A percentile compares a stretch with the other conserved stretches of the same genome.
phyloP scores from a whole-genome alignment of 2,329 filamentous ascomycete species.

The Capronia coronata region DNA sequence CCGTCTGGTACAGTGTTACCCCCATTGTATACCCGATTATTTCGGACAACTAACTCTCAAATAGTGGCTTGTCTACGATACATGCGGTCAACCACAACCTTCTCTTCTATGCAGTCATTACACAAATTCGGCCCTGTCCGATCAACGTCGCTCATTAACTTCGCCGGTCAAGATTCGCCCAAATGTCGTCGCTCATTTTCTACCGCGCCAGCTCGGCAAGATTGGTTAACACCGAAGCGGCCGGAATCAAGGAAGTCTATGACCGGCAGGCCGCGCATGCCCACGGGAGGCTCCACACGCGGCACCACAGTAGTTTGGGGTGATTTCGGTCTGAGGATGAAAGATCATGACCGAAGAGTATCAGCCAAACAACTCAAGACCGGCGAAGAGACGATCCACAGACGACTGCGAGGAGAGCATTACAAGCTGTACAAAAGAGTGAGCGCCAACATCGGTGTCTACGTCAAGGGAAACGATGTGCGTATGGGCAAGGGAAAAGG shows the following conservation, averaged over 20 bases:
- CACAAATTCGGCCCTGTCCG: not conserved
- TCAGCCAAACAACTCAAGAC: constrained; percentile 79
- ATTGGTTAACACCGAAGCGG: constrained; percentile 76
- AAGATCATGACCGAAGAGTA: constrained; percentile 85
- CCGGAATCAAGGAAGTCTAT: constrained; percentile 79
- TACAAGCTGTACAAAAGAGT: constrained; percentile 90
- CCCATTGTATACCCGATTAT: not conserved
- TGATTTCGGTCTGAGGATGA: constrained; percentile 89
- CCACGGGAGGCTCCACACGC: constrained; percentile 82
- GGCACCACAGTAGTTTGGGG: constrained; percentile 96
- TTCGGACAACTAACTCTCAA: constrained; percentile 5
- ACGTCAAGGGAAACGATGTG: constrained; percentile 89
- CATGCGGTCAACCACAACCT: constrained; percentile 2
- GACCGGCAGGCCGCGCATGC: constrained; percentile 80
- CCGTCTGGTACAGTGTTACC: constrained; percentile 1
- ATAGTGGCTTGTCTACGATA: constrained; percentile 16
- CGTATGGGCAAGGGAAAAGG: constrained; percentile 99
- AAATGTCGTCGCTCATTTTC: constrained; percentile 58
- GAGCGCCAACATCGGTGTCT: constrained; percentile 88
- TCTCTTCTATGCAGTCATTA: not conserved
- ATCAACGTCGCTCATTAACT: constrained; percentile 24
- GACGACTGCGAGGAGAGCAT: constrained; percentile 78
- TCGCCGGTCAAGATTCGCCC: constrained; percentile 40
- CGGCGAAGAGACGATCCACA: constrained; percentile 89
- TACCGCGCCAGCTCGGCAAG: constrained; percentile 54